Evolutionary conservation across 1,139 yeast genomes (phyloP).

Genomic region (Geotrichum siamense): DNA sequence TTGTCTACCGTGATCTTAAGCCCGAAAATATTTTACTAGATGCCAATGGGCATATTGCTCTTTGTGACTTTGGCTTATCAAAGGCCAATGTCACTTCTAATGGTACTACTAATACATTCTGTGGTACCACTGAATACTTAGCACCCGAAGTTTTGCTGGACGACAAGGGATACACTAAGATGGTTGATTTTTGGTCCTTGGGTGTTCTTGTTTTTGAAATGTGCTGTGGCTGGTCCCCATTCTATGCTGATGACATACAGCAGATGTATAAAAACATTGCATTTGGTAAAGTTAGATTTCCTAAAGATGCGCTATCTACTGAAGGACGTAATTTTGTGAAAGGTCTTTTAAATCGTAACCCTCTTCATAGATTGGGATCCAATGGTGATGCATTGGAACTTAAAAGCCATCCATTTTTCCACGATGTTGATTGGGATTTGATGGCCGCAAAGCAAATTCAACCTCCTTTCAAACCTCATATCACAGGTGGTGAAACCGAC

Average conservation of each 20-base stretch:
- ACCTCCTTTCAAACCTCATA: constrained; percentile 95
- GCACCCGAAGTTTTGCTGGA: constrained; percentile 91
- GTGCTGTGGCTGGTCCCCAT: constrained; percentile 99
- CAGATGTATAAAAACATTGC: constrained; percentile 98
- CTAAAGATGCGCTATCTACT: constrained; percentile 83
- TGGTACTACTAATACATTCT: constrained; percentile 93
- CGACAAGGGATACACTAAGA: constrained; percentile 91
- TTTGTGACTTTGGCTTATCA: constrained; percentile 94
- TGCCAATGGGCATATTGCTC: constrained; percentile 93
- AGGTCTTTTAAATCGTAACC: constrained; percentile 89
- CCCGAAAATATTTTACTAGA: constrained; percentile 91
- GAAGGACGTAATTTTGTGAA: constrained; percentile 94
- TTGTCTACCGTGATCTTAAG: constrained; percentile 88
- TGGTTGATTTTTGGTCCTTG: constrained; percentile 97
- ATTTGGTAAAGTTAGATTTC: constrained; percentile 93
- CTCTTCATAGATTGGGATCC: constrained; percentile 89
- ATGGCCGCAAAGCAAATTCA: constrained; percentile 77
- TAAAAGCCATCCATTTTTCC: constrained; percentile 82
- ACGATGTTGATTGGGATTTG: constrained; percentile 83
- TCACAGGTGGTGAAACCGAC: constrained; percentile 73
- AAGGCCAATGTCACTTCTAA: constrained; percentile 82
- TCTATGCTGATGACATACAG: constrained; percentile 93
- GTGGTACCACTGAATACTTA: constrained; percentile 95
- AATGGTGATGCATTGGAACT: constrained; percentile 86
- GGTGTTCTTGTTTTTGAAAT: constrained; percentile 91